Base-by-base conservation (phyloP, 306 rosid genomes). In the Cucumis sativus region DNA sequence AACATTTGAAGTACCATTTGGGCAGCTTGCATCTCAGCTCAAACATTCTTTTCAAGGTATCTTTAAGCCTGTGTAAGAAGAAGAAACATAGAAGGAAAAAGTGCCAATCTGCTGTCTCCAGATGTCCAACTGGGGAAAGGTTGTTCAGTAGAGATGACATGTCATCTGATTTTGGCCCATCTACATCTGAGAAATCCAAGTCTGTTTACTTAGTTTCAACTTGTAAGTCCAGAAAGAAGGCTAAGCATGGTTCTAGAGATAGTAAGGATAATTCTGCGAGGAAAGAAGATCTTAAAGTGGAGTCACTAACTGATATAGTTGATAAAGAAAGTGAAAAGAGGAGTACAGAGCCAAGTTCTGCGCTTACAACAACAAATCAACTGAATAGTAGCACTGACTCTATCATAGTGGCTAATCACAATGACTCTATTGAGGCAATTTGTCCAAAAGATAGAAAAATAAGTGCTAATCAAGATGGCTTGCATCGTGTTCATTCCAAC, bases 21-120 rank as follows among this genome's bases (percentile, higher is more conserved):
- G 40, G 78, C 33, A 71, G 82, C 47, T 30, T 93, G 92, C 83
- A 51, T 65, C 55, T 87, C 21, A 69, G 86, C 33, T 70, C 90
- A n/a, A 78, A 75, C 82, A 61, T 83, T 62, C 80, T 82, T 47
- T 86, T 82, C 60, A 62, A 81, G 90, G 57, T 71, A 49, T 79
- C 86, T 60, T 63, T 86, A 21, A 58, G 92, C 43, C 63, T 83
- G 28, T 78, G 68, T 81, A 88, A 86, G 83, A 92, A 73, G 63
- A 85, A 84, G 84, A 88, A 83, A 68, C 89, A 75, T 73, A 92
- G 85, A 85, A 92, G 86, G 83, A 72, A 80, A 54, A 90, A 83
- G 59, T 45, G 41, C 69, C 79, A 0, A 14, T 16, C 25, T 71
- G 41, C 52, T 54, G 83, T 75, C 63, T 23, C 61, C 68, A 87